phyloP scores from a whole-genome alignment of 2,329 filamentous ascomycete species.

The Moelleriella libera region DNA sequence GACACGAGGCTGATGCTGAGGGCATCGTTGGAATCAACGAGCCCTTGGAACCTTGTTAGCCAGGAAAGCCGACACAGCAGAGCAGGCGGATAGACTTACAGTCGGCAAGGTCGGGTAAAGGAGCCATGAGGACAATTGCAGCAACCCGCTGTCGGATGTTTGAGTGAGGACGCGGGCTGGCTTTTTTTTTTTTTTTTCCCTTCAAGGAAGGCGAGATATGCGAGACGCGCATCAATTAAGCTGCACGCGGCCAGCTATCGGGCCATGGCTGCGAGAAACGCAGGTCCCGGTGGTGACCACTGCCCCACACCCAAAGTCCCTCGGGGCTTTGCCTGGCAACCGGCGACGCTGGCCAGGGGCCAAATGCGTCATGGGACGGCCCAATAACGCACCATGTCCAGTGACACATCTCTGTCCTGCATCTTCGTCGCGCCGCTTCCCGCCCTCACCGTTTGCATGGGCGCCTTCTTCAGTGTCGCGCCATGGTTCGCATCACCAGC shows the following conservation, averaged over 20 bases:
- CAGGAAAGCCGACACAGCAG: neutral
- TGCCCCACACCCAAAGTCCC: no score
- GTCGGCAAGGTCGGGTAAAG: conserved; percentile 16
- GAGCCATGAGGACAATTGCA: conserved; percentile 11
- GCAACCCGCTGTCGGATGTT: no score
- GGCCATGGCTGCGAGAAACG: neutral
- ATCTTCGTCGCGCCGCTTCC: neutral
- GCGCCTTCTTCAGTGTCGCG: conserved; percentile 14
- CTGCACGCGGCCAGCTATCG: neutral
- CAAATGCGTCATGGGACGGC: conserved; percentile 6
- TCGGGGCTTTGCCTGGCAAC: no score
- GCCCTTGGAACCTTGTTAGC: conserved; percentile 28
- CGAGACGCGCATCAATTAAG: conserved; percentile 13
- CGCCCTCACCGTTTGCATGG: conserved; percentile 9
- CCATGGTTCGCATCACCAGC: conserved; percentile 36
- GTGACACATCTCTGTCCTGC: neutral
- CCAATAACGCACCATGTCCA: no score
- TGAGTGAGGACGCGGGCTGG: no score
- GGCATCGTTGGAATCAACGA: conserved; percentile 45
- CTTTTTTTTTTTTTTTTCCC: neutral
- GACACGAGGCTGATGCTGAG: conserved; percentile 45
- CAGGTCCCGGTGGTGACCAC: neutral
- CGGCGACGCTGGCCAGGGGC: no score
- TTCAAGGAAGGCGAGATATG: neutral
- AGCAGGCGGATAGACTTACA: conserved; percentile 12